Evolutionary conservation across 352 stramenopile genomes (phyloP).

Genomic region (Aphanomyces stellatus): DNA sequence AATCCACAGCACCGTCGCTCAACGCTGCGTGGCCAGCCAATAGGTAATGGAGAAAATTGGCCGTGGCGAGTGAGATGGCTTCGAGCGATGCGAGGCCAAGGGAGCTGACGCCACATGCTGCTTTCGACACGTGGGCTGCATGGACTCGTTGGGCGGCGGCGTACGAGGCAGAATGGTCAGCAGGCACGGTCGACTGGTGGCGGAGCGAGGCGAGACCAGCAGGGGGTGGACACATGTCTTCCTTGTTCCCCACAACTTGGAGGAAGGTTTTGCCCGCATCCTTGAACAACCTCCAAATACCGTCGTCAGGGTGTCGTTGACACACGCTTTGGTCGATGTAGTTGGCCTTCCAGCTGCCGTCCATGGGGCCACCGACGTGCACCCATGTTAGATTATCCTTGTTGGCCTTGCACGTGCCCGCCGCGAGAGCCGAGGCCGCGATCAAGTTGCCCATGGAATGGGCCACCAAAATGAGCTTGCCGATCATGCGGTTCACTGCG

Average conservation of each 20-base stretch:
- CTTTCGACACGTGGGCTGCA: constrained; percentile 29
- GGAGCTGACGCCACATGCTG: constrained; percentile 35
- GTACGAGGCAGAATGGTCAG: constrained; percentile 28
- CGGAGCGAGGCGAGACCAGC: constrained; percentile 28
- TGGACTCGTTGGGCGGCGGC: constrained; percentile 28
- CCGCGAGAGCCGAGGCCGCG: constrained; percentile 36
- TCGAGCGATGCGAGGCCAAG: constrained; percentile 33
- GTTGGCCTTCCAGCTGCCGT: constrained; percentile 20
- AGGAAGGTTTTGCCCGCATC: no score
- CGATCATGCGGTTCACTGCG: constrained; percentile 24
- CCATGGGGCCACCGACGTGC: constrained; percentile 23
- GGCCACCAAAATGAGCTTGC: constrained; percentile 46
- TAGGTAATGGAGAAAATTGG: no score
- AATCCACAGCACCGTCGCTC: constrained; percentile 54
- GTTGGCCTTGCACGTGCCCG: constrained; percentile 31
- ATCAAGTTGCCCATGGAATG: constrained; percentile 60
- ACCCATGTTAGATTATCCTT: constrained; percentile 22
- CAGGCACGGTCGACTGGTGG: constrained; percentile 31
- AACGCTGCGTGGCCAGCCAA: constrained; percentile 27
- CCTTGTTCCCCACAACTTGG: no score
- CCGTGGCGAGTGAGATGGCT: constrained; percentile 23
- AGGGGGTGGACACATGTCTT: constrained; percentile 32
- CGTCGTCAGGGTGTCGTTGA: no score
- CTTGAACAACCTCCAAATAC: no score
- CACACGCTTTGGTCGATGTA: no score